Evolutionary conservation across 495 filamentous ascomycete species (phyloP), one percentile per base, ranked within the genome.

Genomic region (Aspergillus coremiiformis): DNA sequence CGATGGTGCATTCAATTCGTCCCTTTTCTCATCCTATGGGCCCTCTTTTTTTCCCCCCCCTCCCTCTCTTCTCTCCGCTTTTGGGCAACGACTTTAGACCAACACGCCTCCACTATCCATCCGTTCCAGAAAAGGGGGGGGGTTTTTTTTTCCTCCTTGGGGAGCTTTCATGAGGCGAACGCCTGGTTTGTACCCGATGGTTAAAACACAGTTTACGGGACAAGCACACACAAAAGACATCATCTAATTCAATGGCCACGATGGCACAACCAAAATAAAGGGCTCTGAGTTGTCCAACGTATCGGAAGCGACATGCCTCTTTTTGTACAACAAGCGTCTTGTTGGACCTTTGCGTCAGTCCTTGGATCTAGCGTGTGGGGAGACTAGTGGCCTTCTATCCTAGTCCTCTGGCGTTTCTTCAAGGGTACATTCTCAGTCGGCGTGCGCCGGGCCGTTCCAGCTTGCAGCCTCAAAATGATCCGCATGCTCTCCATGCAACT

Each of bases 381-480:
- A 48, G 58, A 55, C 56, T 63, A 58, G 57, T 44, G 57, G 47
- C 50, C 57, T 43, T 53, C 44, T 59, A 51, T 51, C 56, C 60
- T 60, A 51, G 52, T 49, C 20, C 14, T 63, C 58, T 66, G 65
- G 62, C 65, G 65, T 71, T 69, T 68, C 68, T 69, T 69, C 66
- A 70, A 67, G 61, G 63, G 59, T 60, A 62, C 57, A 61, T 61
- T 62, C 66, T 64, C 60, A 65, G 63, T 68, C 65, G 66, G 62
- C 67, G 70, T 75, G 71, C 72, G 68, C 65, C 72, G 72, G 72
- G 61, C 72, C 72, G 72, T 72, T 68, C 72, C 72, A 69, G 70
- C 66, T 71, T 74, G 72, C 72, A 76, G 72, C 70, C 72, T 73
- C 71, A 68, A 60, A 64, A 73, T 74, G 71, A 73, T 74, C 70